Conservation (phyloP, 164 flowering plant species). For the Annona squamosa region DNA sequence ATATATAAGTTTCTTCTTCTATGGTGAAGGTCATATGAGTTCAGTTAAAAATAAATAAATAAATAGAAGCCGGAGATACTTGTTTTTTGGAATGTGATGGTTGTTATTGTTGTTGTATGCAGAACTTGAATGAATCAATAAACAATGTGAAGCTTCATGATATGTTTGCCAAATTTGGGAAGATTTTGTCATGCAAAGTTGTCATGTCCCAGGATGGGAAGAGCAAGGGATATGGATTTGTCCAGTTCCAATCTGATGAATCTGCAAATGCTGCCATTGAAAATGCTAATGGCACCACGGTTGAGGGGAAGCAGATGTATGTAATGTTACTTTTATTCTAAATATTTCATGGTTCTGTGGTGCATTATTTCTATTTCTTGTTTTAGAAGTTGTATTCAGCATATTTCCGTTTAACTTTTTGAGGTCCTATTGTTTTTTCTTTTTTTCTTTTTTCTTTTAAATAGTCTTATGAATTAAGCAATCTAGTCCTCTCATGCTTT, state of each 20-base stretch:
- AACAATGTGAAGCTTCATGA: slow-evolving; percentile 53
- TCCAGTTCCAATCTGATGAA: slow-evolving; percentile 70
- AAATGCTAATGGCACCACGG: slow-evolving; percentile 39
- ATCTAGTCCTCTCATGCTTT: background rate
- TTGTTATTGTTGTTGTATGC: slow-evolving; percentile 12
- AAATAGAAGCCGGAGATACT: background rate
- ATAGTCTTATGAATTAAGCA: background rate
- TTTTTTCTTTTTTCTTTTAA: too few species aligned
- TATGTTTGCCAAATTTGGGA: slow-evolving; percentile 58
- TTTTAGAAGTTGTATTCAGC: background rate
- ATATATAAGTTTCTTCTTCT: background rate
- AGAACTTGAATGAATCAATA: slow-evolving; percentile 64
- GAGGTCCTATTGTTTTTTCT: too few species aligned
- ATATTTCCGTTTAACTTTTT: background rate
- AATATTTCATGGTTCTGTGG: background rate
- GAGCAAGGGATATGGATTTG: slow-evolving; percentile 87
- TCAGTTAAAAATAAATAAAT: background rate
- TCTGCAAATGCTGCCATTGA: slow-evolving; percentile 69
- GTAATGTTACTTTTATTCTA: slow-evolving; percentile 7
- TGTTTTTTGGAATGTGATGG: background rate
- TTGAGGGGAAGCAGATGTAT: slow-evolving; percentile 63
- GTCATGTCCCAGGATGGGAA: slow-evolving; percentile 62
- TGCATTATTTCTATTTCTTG: background rate
- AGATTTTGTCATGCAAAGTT: slow-evolving; percentile 73
- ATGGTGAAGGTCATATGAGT: background rate